Base-by-base conservation (phyloP, 805 yeast species). In the Candida ficus region DNA sequence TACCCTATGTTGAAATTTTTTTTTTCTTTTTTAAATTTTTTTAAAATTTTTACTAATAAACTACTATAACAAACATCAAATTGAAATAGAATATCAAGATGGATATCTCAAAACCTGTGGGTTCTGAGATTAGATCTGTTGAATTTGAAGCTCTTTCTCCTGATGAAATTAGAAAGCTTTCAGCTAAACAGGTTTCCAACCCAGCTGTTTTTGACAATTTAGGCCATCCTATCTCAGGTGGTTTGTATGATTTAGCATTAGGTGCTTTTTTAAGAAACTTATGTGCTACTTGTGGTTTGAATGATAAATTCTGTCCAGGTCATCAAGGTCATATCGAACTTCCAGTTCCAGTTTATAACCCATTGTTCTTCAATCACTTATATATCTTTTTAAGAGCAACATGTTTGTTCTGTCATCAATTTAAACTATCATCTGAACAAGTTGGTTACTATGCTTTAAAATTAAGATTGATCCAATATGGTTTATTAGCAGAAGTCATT, bases 241-340 rank as follows among this genome's bases (percentile, higher is more conserved):
- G 99, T 62, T 69, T 93, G 26, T 93, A 93, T 57, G 99, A 93
- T 64, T 73, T 91, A 46, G 80, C 96, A n/a, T 68, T 93, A 30
- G 99, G 99, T 50, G 98, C 99, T 1, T 93, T 89, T 57, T 69
- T 88, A 47, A 75, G 82, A 57, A 87, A 91, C 61, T 71, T 85
- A 43, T 66, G 99, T 76, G 75, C 93, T 18, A 91, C 98, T 1
- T 93, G 99, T 75, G 96, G 98, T 16, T 71, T 91, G 47, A 96
- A 90, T 60, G 97, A 91, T 52, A 80, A 83, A 58, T 81, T 78
- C 53, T 93, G 99, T 68, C 97, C 97, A 4, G 99, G 99, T 35
- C 99, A 93, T 63, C 88, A 89, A 63, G 99, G 99, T 46, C 99
- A 93, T 63, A 89, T 93, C 48, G 97, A 91, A 61, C 73, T 93